Evolutionary conservation across 129 eudicot species (phyloP), one percentile per base, ranked within the genome.

Genomic region (Helichrysum umbraculigerum): DNA sequence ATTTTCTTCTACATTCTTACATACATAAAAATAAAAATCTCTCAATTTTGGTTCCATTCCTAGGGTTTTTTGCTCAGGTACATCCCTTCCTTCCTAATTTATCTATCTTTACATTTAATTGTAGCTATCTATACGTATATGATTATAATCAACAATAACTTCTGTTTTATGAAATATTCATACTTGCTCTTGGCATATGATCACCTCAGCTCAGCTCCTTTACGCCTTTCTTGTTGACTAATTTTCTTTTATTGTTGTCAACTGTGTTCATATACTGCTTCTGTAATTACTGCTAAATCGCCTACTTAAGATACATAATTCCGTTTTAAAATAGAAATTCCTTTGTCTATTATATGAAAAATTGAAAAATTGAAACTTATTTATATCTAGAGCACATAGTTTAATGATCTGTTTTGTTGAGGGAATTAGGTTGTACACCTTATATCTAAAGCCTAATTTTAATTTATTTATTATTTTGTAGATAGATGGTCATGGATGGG

Each of bases 401-500:
- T 32, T 42, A 7, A 61, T 50, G 66, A 32, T 71, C 33, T 34
- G 39, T 62, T 33, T 25, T 72, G 37, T n/a, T 66, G n/a, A 65
- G 52, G 74, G 39, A 22, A 21, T 72, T 66, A 51, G 44, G 59
- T 22, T 58, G 15, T 7, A 19, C 29, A 7, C 29, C 29, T 21
- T 4, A 19, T 57, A 6, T 57, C 19, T 5, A 25, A 25, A 25
- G 28, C 28, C 28, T 25, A 1, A 17, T 20, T 19, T 80, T 41
- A 25, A 34, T 50, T 2, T 19, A 30, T 42, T 51, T 19, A 32
- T 37, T 56, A 2, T 66, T 16, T 67, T 62, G 17, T 73, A 63
- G 66, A 37, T 79, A 74, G 79, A 83, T 82, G 88, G 81, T 84
- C 71, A 87, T 89, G 91, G 98, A 89, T 81, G 83, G 84, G 54